Base-by-base conservation (phyloP, 805 yeast genomes). In the Spathaspora boniae region DNA sequence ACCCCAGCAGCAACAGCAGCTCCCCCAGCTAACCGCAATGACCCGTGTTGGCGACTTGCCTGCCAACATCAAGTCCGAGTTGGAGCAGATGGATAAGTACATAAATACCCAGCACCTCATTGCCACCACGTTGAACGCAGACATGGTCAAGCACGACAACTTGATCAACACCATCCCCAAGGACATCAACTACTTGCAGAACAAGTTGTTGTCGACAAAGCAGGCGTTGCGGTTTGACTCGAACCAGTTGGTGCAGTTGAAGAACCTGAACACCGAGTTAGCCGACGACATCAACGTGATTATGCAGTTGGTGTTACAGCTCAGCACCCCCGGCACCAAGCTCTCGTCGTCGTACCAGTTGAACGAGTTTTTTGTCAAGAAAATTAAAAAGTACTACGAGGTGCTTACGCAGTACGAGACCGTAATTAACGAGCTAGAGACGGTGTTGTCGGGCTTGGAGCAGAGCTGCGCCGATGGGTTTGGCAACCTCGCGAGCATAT, bases 31-130 rank as follows among this genome's bases (percentile, higher is more conserved):
- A 29, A 81, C 83, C 8, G 78, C 88, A 9, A 76, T 85, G 79
- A 81, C 91, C 0, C 72, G 83, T 33, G 83, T 85, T 7, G 77
- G 78, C 6, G 91, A 83, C 41, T 61, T 85, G 26, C 89, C 93
- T 2, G 81, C 76, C n/a, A 72, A 62, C n/a, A 60, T 80, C 37
- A 84, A 82, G 48, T 72, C 64, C 41, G 86, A 84, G 51, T 62
- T 85, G 24, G 84, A 80, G 54, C 78, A 80, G 43, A 61, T 85
- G 38, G 87, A 85, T 56, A 71, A 75, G 38, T 83, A 80, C 51
- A 81, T 85, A 32, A 83, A 80, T 50, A 74, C 75, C 23, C 94
- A 85, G 58, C 83, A 82, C 28, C 71, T 78, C 33, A 80, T 82
- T 34, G 81, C 88, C 2, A 83, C 82, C 34, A 78, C 77, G 19